Evolutionary conservation across 148 eudicot species (phyloP).

Genomic region (Gaultheria prostrata): DNA sequence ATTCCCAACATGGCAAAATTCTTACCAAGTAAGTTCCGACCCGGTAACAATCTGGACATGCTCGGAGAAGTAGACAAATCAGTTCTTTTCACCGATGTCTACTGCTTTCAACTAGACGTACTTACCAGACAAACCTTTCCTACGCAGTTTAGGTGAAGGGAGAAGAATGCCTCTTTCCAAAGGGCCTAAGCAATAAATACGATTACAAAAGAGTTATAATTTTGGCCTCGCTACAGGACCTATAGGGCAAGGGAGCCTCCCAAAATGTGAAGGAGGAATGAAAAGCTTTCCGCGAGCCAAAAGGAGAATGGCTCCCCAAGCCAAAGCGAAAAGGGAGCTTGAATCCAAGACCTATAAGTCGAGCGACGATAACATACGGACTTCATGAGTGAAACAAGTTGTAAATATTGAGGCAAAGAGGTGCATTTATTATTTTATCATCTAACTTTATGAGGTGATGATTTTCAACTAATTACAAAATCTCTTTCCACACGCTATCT

Average conservation of each 20-base stretch:
- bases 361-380: not conserved
- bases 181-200: not conserved
- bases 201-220: not conserved
- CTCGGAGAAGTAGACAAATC: not conserved
- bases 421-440: not conserved
- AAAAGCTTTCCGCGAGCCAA: not conserved
- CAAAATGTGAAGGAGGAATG: not conserved
- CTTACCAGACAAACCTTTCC: too few relatives aligned
- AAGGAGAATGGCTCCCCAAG: not conserved
- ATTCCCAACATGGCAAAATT: not conserved
- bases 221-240: not conserved
- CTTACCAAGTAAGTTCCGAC: not conserved
- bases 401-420: not conserved
- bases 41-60: not conserved
- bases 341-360: not conserved
- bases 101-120: not conserved
- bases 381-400: not conserved
- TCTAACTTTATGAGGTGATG: not conserved
- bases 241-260: not conserved
- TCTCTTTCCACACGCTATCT: not conserved
- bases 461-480: not conserved
- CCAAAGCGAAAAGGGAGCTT: not conserved
- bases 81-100: not conserved
- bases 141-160: too few relatives aligned
- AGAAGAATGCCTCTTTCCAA: too few relatives aligned